Percentiles rank a stretch among this genome's conserved stretches.
phyloP scores from a whole-genome alignment of 1,139 yeast genomes.

The Protomyces pachydermus region DNA sequence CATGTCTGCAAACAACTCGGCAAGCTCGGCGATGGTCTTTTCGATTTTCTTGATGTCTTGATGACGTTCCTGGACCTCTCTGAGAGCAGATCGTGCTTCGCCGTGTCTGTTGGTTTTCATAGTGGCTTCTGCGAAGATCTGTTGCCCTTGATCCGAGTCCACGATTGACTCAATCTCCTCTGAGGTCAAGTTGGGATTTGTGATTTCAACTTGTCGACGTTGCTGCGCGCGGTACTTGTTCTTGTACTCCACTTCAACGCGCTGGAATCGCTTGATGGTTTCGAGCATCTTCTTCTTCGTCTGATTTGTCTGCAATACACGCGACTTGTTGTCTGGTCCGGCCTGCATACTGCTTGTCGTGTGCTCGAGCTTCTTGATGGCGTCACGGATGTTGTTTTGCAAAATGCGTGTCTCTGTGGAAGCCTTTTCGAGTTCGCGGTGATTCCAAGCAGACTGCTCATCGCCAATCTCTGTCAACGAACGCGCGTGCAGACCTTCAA shows the following conservation, averaged over 20 bases:
- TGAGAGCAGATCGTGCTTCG: conserved; percentile 90
- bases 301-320: conserved; percentile 85
- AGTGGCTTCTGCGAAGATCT: conserved; percentile 89
- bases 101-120: conserved; percentile 91
- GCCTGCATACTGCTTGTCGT: conserved; percentile 47
- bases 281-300: conserved; percentile 79
- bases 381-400: conserved; percentile 66
- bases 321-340: conserved; percentile 57
- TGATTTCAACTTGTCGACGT: conserved; percentile 85
- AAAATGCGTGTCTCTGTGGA: conserved; percentile 74
- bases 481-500: conserved; percentile 75
- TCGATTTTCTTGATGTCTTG: conserved; percentile 92
- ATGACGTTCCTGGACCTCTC: conserved; percentile 95
- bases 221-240: conserved; percentile 83
- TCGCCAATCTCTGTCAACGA: conserved; percentile 75
- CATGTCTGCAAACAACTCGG: conserved; percentile 92
- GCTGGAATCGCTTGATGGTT: conserved; percentile 78
- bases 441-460: conserved; percentile 64
- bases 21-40: conserved; percentile 90
- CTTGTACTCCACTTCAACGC: conserved; percentile 79
- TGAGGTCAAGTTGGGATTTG: conserved; percentile 87
- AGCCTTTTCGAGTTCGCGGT: conserved; percentile 71
- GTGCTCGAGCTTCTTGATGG: conserved; percentile 73
- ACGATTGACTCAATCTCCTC: conserved; percentile 78
- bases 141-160: conserved; percentile 79